phyloP scores from a whole-genome alignment of 2,329 filamentous ascomycete species.

The Colletotrichum orbiculare region DNA sequence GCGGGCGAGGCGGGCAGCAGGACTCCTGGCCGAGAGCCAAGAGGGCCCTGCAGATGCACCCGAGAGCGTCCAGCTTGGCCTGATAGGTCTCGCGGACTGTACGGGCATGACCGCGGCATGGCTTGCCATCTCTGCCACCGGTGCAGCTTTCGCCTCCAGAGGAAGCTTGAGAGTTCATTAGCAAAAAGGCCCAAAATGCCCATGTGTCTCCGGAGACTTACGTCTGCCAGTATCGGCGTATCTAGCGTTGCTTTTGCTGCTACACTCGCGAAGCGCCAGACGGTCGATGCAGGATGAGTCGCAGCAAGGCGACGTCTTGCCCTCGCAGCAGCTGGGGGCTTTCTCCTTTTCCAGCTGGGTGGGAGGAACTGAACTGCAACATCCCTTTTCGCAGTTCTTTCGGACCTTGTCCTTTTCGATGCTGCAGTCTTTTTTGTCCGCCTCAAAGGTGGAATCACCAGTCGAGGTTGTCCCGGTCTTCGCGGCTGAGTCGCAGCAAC shows the following conservation, averaged over 20 bases:
- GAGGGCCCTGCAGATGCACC: conserved; percentile 65
- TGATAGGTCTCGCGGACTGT: conserved; percentile 53
- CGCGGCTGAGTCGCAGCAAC: not conserved
- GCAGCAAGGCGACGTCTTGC: conserved; percentile 54
- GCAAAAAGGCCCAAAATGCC: no score
- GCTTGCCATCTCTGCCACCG: conserved; percentile 40
- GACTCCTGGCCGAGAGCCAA: conserved; percentile 62
- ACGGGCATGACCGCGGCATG: conserved; percentile 51
- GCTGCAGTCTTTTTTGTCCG: not conserved
- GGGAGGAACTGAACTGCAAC: conserved; percentile 8
- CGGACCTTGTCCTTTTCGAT: not conserved
- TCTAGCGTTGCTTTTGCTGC: conserved; percentile 35
- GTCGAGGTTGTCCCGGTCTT: not conserved
- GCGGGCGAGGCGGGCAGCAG: conserved; percentile 53
- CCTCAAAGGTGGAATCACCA: not conserved
- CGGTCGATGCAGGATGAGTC: conserved; percentile 55
- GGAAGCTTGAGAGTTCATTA: conserved; percentile 5
- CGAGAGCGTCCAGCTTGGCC: conserved; percentile 57
- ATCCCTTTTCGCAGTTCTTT: conserved; percentile 18
- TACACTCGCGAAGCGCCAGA: conserved; percentile 55
- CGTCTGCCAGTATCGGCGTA: conserved; percentile 7
- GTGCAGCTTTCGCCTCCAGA: conserved; percentile 12
- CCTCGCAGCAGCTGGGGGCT: conserved; percentile 53
- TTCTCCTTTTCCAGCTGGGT: not conserved
- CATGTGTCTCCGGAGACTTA: not conserved